Evolutionary conservation across 2,329 filamentous ascomycete species (phyloP), one percentile per base, ranked within the genome.

Genomic region (Sporothrix variecibatus): DNA sequence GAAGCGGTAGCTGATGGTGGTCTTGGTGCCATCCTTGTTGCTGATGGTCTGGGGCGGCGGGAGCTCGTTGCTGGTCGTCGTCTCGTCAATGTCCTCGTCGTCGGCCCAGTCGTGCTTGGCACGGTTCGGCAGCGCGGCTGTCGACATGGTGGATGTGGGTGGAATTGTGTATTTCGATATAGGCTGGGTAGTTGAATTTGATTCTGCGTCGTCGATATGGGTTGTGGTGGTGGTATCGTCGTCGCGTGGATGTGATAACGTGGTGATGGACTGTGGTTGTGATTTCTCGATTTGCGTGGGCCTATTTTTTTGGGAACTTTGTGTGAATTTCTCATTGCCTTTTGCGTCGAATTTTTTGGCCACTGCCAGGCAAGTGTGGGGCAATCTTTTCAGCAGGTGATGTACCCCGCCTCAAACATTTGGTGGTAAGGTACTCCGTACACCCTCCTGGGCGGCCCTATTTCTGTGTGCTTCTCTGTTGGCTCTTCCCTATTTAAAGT

Each of bases 21-120:
- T 99, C 86, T 98, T 97, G 80, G 94, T 97, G 82, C 97, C 96
- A 84, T 99, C 96, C 86, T 98, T 97, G 90, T 99, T 98, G 83
- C 92, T 92, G 83, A 94, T 95, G 79, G 95, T 93, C 86, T 96
- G 92, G 79, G 93, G 91, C 79, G 93, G 89, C 75, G 96, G 96
- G 79, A 99, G 93, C 74, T 90, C 88, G 78, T 84, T 83, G 71
- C 43, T 60, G 79, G 89, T 86, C 78, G 89, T 86, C 15, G 67
- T 69, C 86, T 93, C 90, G 84, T 96, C 93, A 85, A 94, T 92
- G 81, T 95, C 93, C 82, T 97, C 94, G 82, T 96, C 94, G 86
- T 98, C 96, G 83, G 96, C 95, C 95, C 95, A 98, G 88, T 98
- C 95, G 79, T 87, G 86, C 82, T 86, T 87, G 64, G 76, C 73